A percentile compares a stretch with the other conserved stretches of the same genome.
Evolutionary conservation across 73 alveolate species (phyloP).

Genomic region (Tetrahymena malaccensis): DNA sequence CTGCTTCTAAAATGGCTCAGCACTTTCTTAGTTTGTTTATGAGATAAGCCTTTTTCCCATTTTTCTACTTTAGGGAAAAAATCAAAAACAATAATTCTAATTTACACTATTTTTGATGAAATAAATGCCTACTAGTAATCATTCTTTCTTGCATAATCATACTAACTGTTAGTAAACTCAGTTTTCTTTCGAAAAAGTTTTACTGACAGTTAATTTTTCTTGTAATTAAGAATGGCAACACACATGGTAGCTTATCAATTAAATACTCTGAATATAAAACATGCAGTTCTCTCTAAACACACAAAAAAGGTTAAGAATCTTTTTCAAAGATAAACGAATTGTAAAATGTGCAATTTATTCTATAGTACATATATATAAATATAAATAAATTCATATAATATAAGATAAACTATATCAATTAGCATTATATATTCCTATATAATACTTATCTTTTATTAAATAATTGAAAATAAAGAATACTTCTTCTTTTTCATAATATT

Average conservation of each 20-base stretch:
- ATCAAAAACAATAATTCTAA: background rate
- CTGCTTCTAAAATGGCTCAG: background rate
- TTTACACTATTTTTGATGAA: background rate
- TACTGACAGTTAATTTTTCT: background rate
- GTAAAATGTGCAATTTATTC: background rate
- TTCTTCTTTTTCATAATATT: no score
- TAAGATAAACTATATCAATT: background rate
- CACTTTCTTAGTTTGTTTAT: background rate
- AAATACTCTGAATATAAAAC: no score
- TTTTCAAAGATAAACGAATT: background rate
- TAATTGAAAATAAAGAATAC: background rate
- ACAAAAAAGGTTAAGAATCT: background rate
- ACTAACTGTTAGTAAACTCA: background rate
- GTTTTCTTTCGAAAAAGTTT: background rate
- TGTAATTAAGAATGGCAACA: background rate
- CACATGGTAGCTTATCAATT: background rate
- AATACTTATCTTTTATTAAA: background rate
- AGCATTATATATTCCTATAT: background rate
- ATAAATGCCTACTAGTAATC: background rate
- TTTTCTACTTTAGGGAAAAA: background rate
- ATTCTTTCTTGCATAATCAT: background rate
- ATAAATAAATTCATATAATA: background rate
- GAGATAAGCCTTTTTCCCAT: background rate
- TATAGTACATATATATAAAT: background rate
- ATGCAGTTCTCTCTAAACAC: background rate